Evolutionary conservation across 2,329 filamentous ascomycete species (phyloP).

Genomic region (Anisogramma anomala): DNA sequence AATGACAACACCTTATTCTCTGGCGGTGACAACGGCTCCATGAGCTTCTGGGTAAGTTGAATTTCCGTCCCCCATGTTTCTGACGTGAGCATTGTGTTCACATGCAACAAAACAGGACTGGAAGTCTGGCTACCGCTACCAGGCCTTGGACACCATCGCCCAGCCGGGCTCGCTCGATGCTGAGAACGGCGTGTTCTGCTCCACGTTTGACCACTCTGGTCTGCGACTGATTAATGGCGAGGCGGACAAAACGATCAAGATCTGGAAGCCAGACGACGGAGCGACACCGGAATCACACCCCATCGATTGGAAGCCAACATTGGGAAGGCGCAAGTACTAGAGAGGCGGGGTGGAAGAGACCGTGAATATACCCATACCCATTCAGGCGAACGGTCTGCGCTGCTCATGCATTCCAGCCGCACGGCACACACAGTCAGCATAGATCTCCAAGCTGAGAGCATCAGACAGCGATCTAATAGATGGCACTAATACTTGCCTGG

Average conservation of each 20-base stretch:
- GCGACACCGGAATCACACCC: constrained; percentile 89
- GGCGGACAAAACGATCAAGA: constrained; percentile 96
- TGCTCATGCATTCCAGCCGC: too few relatives aligned
- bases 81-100: neutral
- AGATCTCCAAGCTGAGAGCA: too few relatives aligned
- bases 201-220: constrained; percentile 82
- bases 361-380: too few relatives aligned
- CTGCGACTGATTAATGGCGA: constrained; percentile 86
- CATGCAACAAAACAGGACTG: constrained; percentile 46
- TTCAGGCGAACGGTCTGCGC: too few relatives aligned
- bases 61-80: neutral
- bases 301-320: constrained; percentile 77
- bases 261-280: constrained; percentile 89
- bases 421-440: too few relatives aligned
- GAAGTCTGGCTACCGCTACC: constrained; percentile 91
- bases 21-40: constrained; percentile 88
- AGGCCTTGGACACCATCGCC: constrained; percentile 78
- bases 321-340: constrained; percentile 66
- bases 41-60: constrained; percentile 69
- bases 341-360: neutral
- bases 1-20: constrained; percentile 93
- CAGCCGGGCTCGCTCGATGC: constrained; percentile 91
- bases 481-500: too few relatives aligned
- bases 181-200: constrained; percentile 89
- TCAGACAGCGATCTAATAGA: too few relatives aligned